phyloP scores from a whole-genome alignment of 2,329 filamentous ascomycete species.

The Trichophyton benhamiae region DNA sequence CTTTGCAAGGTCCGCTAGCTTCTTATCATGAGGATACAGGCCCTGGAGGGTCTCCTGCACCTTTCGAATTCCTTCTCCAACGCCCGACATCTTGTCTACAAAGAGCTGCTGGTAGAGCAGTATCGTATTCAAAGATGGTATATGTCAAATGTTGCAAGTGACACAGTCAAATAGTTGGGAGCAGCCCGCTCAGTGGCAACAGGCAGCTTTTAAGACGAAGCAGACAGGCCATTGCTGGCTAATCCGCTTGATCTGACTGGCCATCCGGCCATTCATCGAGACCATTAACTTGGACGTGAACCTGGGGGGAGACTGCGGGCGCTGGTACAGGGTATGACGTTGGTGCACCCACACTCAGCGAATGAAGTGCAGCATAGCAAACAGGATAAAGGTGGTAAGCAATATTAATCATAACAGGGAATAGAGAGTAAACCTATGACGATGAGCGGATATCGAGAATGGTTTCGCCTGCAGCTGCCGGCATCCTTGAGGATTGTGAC shows the following conservation, averaged over 20 bases:
- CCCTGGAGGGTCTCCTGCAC: conserved; percentile 17
- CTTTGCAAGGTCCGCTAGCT: conserved; percentile 49
- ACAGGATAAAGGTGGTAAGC: background rate
- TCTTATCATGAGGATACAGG: conserved; percentile 28
- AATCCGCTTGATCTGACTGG: background rate
- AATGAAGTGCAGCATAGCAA: background rate
- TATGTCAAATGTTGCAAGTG: background rate
- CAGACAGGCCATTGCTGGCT: background rate
- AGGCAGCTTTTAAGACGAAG: background rate
- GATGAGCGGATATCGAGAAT: background rate
- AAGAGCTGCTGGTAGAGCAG: background rate
- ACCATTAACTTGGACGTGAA: background rate
- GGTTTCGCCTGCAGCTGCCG: background rate
- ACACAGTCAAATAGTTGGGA: background rate
- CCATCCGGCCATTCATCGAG: background rate
- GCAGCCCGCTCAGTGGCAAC: background rate
- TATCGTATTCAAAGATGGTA: background rate
- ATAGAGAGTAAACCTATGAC: background rate
- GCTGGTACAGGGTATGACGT: background rate
- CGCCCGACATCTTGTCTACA: background rate
- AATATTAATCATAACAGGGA: background rate
- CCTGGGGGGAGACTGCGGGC: background rate
- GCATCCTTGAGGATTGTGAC: background rate
- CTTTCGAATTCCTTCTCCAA: conserved; percentile 19
- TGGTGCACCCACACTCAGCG: background rate